These are phyloP conservation scores for Brettanomyces bruxellensis DNA, from an alignment of 805 yeast genomes.

Conservation along the genomic window DNA sequence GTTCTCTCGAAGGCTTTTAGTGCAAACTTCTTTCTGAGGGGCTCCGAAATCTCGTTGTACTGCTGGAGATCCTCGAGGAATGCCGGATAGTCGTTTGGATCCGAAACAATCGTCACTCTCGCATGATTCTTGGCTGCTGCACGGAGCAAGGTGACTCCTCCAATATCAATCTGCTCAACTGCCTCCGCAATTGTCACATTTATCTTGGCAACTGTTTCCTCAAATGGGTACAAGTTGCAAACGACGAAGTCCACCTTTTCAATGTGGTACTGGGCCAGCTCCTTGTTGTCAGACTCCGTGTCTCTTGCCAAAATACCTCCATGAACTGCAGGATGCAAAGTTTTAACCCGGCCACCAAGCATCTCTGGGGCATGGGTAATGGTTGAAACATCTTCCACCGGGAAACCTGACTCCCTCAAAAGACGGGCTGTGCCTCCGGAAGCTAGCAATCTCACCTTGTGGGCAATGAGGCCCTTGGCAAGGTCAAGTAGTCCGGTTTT, in stretches of 20 bases:
- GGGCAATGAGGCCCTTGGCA: slow-evolving; percentile 87
- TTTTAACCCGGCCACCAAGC: slow-evolving; percentile 97
- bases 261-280: slow-evolving; percentile 80
- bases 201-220: slow-evolving; percentile 91
- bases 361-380: slow-evolving; percentile 98
- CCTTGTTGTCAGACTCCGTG: slow-evolving; percentile 83
- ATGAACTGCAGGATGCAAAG: slow-evolving; percentile 97
- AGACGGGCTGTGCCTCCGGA: slow-evolving; percentile 96
- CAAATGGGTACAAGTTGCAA: slow-evolving; percentile 96
- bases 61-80: slow-evolving; percentile 71
- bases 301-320: slow-evolving; percentile 96
- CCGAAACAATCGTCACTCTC: slow-evolving; percentile 91
- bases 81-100: slow-evolving; percentile 85
- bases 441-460: slow-evolving; percentile 86
- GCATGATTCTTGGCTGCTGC: slow-evolving; percentile 99
- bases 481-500: slow-evolving; percentile 93
- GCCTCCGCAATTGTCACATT: slow-evolving; percentile 96
- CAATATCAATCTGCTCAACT: slow-evolving; percentile 96
- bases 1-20: slow-evolving; percentile 97
- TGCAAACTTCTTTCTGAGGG: slow-evolving; percentile 75
- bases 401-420: slow-evolving; percentile 95
- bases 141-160: slow-evolving; percentile 93
- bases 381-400: slow-evolving; percentile 90
- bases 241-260: slow-evolving; percentile 96
- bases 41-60: slow-evolving; percentile 59